Conservation (phyloP, 345 rosid species). For the Melastoma malabathricum region DNA sequence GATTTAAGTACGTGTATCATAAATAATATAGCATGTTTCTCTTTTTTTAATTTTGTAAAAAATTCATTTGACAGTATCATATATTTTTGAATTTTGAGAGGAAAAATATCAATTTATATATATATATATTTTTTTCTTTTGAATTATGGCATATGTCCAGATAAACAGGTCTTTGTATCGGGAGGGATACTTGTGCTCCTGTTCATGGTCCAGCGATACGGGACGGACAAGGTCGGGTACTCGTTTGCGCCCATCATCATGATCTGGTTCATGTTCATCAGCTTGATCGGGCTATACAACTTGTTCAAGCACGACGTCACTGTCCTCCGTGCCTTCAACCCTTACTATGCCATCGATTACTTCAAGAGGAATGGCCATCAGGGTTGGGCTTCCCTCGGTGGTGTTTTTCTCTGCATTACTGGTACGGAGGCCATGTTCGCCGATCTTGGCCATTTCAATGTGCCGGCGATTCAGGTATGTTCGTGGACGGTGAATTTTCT, state of each 20-base stretch:
- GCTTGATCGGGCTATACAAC: conserved; percentile 27
- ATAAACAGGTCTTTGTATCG: too few species aligned
- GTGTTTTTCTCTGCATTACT: conserved; percentile 23
- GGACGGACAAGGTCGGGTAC: conserved; percentile 38
- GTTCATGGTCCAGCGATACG: conserved; percentile 34
- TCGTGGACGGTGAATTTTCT: conserved; percentile 21
- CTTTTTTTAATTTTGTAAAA: too few species aligned
- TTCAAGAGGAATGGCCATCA: conserved; percentile 25
- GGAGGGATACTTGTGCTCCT: conserved; percentile 20
- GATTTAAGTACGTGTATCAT: too few species aligned
- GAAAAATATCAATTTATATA: too few species aligned
- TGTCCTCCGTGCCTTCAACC: conserved; percentile 30
- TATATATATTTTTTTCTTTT: too few species aligned
- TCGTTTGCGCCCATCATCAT: conserved; percentile 29
- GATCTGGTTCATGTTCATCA: conserved; percentile 26
- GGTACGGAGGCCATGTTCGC: conserved; percentile 43
- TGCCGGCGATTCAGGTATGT: conserved; percentile 33
- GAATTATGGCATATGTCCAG: too few species aligned
- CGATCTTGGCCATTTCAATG: conserved; percentile 43
- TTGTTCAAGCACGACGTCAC: conserved; percentile 19
- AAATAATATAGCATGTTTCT: too few species aligned
- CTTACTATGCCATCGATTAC: conserved; percentile 21
- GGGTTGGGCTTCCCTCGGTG: conserved; percentile 48
- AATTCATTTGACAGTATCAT: too few species aligned
- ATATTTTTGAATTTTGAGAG: too few species aligned